Conservation (phyloP, 202 grass and related monocot species). For the Thinopyrum obtusiflorum region DNA sequence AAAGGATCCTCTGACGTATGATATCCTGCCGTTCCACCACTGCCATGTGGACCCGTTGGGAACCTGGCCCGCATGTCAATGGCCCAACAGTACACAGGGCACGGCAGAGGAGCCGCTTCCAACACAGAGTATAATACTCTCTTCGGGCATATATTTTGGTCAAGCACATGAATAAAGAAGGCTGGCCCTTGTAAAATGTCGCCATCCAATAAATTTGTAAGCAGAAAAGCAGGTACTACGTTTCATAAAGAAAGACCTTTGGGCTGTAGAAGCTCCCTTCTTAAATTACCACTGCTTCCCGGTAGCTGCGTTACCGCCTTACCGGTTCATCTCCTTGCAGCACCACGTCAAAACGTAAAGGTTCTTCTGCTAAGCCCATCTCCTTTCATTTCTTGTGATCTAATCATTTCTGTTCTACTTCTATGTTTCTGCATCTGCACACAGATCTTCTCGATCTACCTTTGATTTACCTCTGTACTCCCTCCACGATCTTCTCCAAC, state of each 20-base stretch:
- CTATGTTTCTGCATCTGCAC: background rate
- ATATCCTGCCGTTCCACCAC: too few species aligned
- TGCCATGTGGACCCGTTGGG: too few species aligned
- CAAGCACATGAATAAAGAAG: too few species aligned
- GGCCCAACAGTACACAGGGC: too few species aligned
- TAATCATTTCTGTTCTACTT: background rate
- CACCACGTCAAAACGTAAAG: background rate
- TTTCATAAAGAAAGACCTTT: background rate
- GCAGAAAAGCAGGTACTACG: background rate
- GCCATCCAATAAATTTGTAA: background rate
- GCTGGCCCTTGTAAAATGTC: too few species aligned
- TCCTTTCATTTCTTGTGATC: background rate
- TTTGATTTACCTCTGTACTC: background rate
- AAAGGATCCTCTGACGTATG: too few species aligned
- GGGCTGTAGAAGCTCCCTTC: background rate
- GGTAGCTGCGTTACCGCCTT: too few species aligned
- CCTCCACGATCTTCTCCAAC: background rate
- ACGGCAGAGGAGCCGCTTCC: too few species aligned
- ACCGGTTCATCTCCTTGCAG: background rate
- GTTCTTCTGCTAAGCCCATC: background rate
- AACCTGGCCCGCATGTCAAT: too few species aligned
- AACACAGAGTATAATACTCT: too few species aligned
- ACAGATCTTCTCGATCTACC: background rate
- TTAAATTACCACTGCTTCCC: background rate
- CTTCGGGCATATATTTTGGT: too few species aligned